Conservation (phyloP, 768 basidiomycete genomes). For the Tricholoma furcatifolium region DNA sequence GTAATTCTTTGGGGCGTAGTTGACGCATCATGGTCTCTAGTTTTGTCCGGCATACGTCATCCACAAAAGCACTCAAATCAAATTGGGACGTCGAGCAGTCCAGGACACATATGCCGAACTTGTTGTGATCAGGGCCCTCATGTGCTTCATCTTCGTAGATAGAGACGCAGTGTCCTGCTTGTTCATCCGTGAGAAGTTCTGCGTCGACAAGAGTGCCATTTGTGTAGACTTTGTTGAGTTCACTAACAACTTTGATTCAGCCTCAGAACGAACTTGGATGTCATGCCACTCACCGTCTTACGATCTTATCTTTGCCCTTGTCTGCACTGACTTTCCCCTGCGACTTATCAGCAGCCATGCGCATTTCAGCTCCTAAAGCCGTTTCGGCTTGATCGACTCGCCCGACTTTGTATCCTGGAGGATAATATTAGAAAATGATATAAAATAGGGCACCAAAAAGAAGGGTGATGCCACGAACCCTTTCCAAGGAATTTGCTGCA, state of each 20-base stretch:
- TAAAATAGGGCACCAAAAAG: too few species aligned
- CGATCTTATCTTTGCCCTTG: conserved; percentile 81
- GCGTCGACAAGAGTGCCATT: conserved; percentile 94
- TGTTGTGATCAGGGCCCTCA: conserved; percentile 42
- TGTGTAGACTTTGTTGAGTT: conserved; percentile 94
- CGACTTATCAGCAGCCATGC: conserved; percentile 69
- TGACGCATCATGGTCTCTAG: conserved; percentile 93
- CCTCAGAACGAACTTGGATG: background rate
- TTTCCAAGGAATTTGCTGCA: conserved; percentile 80
- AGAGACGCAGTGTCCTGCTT: conserved; percentile 92
- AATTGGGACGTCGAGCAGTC: conserved; percentile 97
- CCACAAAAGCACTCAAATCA: conserved; percentile 84
- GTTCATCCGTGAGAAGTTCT: conserved; percentile 85
- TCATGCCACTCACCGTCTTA: conserved; percentile 56
- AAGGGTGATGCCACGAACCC: conserved; percentile 35
- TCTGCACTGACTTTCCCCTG: conserved; percentile 58
- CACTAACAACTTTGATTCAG: conserved; percentile 40
- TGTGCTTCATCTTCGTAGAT: conserved; percentile 65
- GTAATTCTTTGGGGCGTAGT: conserved; percentile 85
- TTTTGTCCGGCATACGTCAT: conserved; percentile 90
- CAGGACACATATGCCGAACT: conserved; percentile 87
- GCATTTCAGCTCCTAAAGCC: conserved; percentile 95
- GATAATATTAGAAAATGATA: background rate
- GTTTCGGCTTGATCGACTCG: conserved; percentile 97
- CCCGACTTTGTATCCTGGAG: conserved; percentile 86